These are phyloP conservation scores for Mortierella alpina DNA, from an alignment of 192 early-diverging fungal species.

Conservation along the genomic window DNA sequence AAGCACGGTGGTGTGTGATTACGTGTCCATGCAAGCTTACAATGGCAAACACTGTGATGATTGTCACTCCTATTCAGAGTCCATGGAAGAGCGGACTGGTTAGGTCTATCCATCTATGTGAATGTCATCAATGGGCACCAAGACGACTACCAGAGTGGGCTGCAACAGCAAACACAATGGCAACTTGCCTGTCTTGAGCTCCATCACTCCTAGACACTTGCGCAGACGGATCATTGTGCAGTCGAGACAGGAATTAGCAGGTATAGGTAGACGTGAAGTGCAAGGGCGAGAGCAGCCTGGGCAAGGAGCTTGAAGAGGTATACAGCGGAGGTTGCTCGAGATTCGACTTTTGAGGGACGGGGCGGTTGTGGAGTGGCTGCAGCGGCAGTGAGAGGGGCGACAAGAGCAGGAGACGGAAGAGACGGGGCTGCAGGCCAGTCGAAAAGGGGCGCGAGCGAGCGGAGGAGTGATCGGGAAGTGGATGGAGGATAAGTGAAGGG, in stretches of 20 bases:
- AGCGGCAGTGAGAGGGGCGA: no score
- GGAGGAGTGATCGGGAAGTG: no score
- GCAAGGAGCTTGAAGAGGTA: no score
- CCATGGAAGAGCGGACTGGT: no score
- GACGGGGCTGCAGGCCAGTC: no score
- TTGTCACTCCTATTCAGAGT: slow-evolving; percentile 35
- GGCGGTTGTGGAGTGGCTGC: no score
- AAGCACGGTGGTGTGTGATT: not conserved
- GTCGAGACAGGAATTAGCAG: not conserved
- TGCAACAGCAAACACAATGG: not conserved
- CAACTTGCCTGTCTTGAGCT: slow-evolving; percentile 53
- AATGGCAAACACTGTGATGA: slow-evolving; percentile 49
- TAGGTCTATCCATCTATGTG: no score
- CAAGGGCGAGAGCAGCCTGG: not conserved
- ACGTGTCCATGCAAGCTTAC: slow-evolving; percentile 14
- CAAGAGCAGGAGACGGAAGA: no score
- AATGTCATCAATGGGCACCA: not conserved
- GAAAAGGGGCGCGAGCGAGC: no score
- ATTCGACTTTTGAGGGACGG: no score
- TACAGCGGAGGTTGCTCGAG: no score
- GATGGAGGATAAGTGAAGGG: no score
- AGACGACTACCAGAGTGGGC: not conserved
- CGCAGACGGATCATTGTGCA: slow-evolving; percentile 45
- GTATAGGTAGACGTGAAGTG: not conserved
- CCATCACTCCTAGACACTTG: slow-evolving; percentile 48